Conservation (phyloP, 371 early-diverging fungal species). For the Syncephalis plumigaleata region DNA sequence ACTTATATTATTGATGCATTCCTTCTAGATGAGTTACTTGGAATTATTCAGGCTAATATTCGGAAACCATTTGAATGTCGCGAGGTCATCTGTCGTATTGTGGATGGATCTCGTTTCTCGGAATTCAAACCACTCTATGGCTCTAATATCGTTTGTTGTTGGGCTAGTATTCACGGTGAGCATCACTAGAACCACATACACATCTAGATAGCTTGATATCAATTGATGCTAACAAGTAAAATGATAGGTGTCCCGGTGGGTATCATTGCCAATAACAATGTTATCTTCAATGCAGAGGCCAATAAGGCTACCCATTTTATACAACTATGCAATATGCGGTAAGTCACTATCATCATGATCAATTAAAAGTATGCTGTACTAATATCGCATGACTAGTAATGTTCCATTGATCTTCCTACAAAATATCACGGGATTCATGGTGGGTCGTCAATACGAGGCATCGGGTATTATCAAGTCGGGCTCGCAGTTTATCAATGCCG, state of each 20-base stretch:
- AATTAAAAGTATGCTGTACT: neutral
- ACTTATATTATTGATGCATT: neutral
- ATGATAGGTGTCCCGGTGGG: constrained; percentile 47
- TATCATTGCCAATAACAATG: constrained; percentile 54
- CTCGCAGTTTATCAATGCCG: constrained; percentile 55
- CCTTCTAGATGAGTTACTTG: constrained; percentile 32
- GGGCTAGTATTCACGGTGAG: constrained; percentile 45
- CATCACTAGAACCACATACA: too few relatives aligned
- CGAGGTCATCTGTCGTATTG: constrained; percentile 47
- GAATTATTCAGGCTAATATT: constrained; percentile 43
- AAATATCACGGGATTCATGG: constrained; percentile 69
- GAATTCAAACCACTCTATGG: constrained; percentile 52
- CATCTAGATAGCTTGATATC: neutral
- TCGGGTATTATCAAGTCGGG: constrained; percentile 67
- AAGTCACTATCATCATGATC: constrained; percentile 1
- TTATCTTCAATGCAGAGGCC: constrained; percentile 48
- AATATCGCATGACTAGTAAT: constrained; percentile 15
- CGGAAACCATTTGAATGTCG: constrained; percentile 45
- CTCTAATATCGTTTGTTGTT: constrained; percentile 39
- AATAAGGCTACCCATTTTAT: constrained; percentile 68
- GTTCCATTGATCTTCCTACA: constrained; percentile 47
- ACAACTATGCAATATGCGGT: constrained; percentile 53
- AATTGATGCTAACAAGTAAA: neutral
- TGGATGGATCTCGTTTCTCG: constrained; percentile 43
- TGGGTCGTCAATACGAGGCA: constrained; percentile 57